Evolutionary conservation across 208 protist genomes (phyloP).

Genomic region (Crithidia fasciculata): DNA sequence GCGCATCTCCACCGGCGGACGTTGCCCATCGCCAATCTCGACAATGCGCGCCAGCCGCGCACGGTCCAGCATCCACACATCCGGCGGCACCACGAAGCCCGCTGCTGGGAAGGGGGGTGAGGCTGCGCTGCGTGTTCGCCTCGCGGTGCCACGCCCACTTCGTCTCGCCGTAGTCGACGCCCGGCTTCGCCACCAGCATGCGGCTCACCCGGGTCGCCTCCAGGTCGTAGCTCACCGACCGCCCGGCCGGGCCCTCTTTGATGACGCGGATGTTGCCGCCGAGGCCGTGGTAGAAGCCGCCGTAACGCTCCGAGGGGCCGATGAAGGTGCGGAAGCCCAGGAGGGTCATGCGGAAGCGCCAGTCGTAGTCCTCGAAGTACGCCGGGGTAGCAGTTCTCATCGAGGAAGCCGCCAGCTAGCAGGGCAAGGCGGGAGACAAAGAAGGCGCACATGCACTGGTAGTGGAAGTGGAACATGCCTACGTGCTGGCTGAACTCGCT

Average conservation of each 20-base stretch:
- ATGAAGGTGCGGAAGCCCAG: conserved; percentile 23
- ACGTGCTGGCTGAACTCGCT: conserved; percentile 15
- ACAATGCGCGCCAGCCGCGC: conserved; percentile 9
- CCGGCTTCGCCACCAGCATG: conserved; percentile 19
- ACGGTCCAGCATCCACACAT: conserved; percentile 23
- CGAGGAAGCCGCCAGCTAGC: conserved; percentile 21
- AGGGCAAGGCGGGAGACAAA: conserved; percentile 19
- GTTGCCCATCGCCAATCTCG: conserved; percentile 4
- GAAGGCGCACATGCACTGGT: conserved; percentile 27
- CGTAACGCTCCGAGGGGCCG: conserved; percentile 12
- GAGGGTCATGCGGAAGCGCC: conserved; percentile 7
- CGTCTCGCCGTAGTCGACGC: conserved; percentile 25
- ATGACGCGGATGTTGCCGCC: conserved; percentile 28
- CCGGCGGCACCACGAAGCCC: conserved; percentile 9
- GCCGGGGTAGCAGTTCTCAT: conserved; percentile 29
- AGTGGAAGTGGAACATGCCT: conserved; percentile 21
- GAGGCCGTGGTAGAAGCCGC: conserved; percentile 15
- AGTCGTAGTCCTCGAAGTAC: conserved; percentile 31
- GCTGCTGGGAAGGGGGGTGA: background rate
- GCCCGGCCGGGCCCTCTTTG: background rate
- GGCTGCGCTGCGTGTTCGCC: conserved; percentile 1
- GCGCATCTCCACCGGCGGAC: conserved; percentile 15
- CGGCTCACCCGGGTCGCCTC: conserved; percentile 7
- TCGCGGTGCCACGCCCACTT: conserved; percentile 28
- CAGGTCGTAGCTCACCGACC: conserved; percentile 14